Evolutionary conservation across 2,329 filamentous ascomycete genomes (phyloP), one percentile per base, ranked within the genome.

Genomic region (Xylariaceae sp.): DNA sequence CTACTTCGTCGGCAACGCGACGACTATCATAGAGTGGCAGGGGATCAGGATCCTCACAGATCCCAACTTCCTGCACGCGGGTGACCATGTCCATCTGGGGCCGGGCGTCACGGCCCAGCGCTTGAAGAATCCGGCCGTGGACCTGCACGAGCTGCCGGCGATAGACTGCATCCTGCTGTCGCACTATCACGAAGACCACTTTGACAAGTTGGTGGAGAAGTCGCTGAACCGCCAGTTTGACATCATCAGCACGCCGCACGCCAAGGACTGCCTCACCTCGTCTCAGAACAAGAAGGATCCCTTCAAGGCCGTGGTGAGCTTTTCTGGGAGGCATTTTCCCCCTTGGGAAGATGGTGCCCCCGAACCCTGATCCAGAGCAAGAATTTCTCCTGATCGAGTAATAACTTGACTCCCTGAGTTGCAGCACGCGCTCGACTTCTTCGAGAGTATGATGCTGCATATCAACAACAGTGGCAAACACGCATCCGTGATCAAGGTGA

Each of bases 81-180:
- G 77, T 19, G 75, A 80, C 46, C 73, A 81, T 44, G 75, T 82
- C 7, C 77, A 82, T 50, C 66, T 82, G 1, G 78, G 77, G 0
- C 77, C 77, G 0, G 76, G 76, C 1, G 75, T 81, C 2, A 70
- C 64, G 2, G 69, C 63, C 1, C 63, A 61, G 16, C 62, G 77
- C 2, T 53, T 56, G 16, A 80, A 70, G 0, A 70, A 82, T 41
- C 77, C 77, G 15, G 72, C 73, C 0, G 61, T 82, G 12, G 68
- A 79, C 36, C 50, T 82, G 5, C 63, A 76, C 30, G 62, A 74
- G 18, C 58, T 82, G 2, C 78, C 78, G 2, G 60, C 65, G 2
- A 63, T 82, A 14, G 75, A 82, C 48, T 58, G 64, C 1, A 65
- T 83, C 3, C 58, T 82, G 19, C 58, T 83, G 2, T 77, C 70